A percentile compares a stretch with the other conserved stretches of the same genome.
These are phyloP conservation scores for Entomophthora muscae DNA, from an alignment of 371 early-diverging fungal species.

Conservation along the genomic window DNA sequence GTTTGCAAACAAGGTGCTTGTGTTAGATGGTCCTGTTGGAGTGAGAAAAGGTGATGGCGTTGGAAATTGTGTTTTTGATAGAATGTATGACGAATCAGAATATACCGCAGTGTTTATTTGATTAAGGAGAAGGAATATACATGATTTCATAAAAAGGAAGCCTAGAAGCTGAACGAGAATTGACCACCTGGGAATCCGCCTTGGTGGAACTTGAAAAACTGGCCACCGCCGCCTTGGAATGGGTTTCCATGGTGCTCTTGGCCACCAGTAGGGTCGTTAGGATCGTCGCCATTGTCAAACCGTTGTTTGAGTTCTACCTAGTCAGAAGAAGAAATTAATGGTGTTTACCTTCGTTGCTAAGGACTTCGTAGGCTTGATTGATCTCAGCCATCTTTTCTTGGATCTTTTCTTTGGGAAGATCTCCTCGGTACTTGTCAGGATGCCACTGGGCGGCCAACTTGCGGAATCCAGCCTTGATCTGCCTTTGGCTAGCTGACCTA, in stretches of 20 bases:
- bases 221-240: constrained; percentile 9
- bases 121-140: too few relatives aligned
- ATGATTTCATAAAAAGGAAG: too few relatives aligned
- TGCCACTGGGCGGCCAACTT: constrained; percentile 76
- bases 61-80: too few relatives aligned
- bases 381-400: constrained; percentile 81
- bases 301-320: constrained; percentile 21
- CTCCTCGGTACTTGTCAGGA: constrained; percentile 80
- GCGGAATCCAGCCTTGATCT: constrained; percentile 86
- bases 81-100: too few relatives aligned
- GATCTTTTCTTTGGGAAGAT: constrained; percentile 52
- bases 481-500: constrained; percentile 45
- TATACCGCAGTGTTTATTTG: too few relatives aligned
- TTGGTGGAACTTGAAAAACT: constrained; percentile 8
- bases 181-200: constrained; percentile 25
- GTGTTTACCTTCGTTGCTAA: constrained; percentile 49
- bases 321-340: background rate
- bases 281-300: constrained; percentile 87
- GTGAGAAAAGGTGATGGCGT: too few relatives aligned
- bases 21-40: too few relatives aligned
- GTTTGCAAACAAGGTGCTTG: too few relatives aligned
- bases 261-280: constrained; percentile 60
- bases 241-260: constrained; percentile 22
- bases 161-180: background rate
- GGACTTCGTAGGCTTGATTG: constrained; percentile 83